A percentile compares a stretch with the other conserved stretches of the same genome.
Conservation (phyloP, 371 early-diverging fungal genomes). For the Mycotypha africana region DNA sequence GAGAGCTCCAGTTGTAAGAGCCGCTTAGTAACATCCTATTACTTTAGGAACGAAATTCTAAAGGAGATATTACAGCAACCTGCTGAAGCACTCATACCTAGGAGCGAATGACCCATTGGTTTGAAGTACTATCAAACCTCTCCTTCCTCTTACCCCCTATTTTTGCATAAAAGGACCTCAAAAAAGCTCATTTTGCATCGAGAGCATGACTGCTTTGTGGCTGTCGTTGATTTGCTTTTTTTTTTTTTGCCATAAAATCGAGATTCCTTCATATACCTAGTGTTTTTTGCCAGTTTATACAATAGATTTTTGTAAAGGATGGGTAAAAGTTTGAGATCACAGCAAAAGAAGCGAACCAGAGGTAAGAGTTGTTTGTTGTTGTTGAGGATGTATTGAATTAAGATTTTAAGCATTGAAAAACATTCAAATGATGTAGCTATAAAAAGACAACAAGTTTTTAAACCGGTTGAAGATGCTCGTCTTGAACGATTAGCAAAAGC, state of each 20-base stretch:
- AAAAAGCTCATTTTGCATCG: too few species aligned
- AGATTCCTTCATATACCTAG: not conserved
- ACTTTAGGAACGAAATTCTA: not conserved
- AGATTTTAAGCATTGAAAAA: too few species aligned
- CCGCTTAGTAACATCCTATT: too few species aligned
- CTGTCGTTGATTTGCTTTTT: constrained; percentile 1
- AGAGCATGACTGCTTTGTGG: not conserved
- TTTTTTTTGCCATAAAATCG: constrained; percentile 1
- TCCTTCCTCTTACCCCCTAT: too few species aligned
- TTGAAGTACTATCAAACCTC: too few species aligned
- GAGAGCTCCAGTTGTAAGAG: too few species aligned
- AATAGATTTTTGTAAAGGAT: too few species aligned
- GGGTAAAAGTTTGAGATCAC: constrained; percentile 43
- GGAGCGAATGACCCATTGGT: too few species aligned
- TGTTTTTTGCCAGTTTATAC: too few species aligned
- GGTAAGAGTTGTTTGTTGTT: constrained; percentile 15
- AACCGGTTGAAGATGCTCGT: constrained; percentile 42
- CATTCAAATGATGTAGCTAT: constrained; percentile 30
- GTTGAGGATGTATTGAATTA: not conserved
- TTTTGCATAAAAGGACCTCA: too few species aligned
- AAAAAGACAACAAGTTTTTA: constrained; percentile 38
- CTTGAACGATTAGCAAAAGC: constrained; percentile 37
- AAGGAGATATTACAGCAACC: constrained; percentile 1
- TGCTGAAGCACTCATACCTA: too few species aligned
- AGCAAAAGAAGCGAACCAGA: constrained; percentile 34